These are phyloP conservation scores for Curvularia sp. DNA, from an alignment of 2,329 filamentous ascomycete genomes.

Conservation along the genomic window DNA sequence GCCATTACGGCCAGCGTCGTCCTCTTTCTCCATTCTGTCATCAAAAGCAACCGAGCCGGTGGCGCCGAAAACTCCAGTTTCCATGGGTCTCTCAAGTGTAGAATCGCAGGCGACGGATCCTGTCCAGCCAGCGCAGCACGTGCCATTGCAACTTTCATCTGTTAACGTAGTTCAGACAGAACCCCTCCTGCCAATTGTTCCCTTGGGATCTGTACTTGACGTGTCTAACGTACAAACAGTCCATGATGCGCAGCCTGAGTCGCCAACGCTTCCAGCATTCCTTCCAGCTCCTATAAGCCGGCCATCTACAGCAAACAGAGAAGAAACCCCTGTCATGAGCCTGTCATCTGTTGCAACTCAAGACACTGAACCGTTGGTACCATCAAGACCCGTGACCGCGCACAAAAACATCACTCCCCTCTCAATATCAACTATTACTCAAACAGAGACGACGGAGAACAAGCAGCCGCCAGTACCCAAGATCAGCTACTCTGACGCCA, in stretches of 20 bases:
- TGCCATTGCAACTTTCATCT: slow-evolving; percentile 31
- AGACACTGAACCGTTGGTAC: slow-evolving; percentile 38
- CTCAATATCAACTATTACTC: slow-evolving; percentile 21
- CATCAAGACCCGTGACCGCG: slow-evolving; percentile 43
- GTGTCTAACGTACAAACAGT: slow-evolving; percentile 41
- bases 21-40: slow-evolving; percentile 29
- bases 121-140: slow-evolving; percentile 28
- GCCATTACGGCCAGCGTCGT: slow-evolving; percentile 18
- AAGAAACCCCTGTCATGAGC: slow-evolving; percentile 24
- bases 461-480: slow-evolving; percentile 39
- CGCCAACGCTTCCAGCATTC: slow-evolving; percentile 44
- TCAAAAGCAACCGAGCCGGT: slow-evolving; percentile 33
- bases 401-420: slow-evolving; percentile 31
- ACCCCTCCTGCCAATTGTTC: slow-evolving; percentile 29
- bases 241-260: slow-evolving; percentile 46
- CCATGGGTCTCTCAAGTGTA: slow-evolving; percentile 29
- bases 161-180: slow-evolving; percentile 41
- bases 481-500: slow-evolving; percentile 54
- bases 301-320: slow-evolving; percentile 40
- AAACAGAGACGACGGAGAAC: slow-evolving; percentile 22
- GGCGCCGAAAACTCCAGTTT: slow-evolving; percentile 22
- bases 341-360: slow-evolving; percentile 42
- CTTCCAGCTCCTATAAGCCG: slow-evolving; percentile 42
- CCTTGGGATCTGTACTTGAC: slow-evolving; percentile 19
- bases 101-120: slow-evolving; percentile 38